A percentile compares a stretch with the other conserved stretches of the same genome.
Evolutionary conservation across 306 rosid species (phyloP).

Genomic region (Cicer cuneatum): DNA sequence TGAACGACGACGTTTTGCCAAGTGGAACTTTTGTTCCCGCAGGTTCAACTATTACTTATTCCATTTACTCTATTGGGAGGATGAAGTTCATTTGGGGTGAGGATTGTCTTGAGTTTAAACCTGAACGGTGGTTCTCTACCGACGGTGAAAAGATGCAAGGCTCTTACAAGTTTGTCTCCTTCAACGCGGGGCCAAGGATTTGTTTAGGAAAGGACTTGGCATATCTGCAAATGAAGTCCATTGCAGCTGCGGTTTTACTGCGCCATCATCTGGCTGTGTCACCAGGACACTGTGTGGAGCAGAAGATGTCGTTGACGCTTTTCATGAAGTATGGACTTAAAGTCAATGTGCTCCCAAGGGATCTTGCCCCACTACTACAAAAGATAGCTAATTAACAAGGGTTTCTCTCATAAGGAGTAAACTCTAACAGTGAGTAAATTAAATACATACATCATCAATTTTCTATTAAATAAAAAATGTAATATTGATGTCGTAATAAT

Average conservation of each 20-base stretch:
- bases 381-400: conserved; percentile 34
- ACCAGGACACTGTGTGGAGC: conserved; percentile 79
- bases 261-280: conserved; percentile 70
- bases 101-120: conserved; percentile 84
- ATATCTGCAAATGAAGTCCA: conserved; percentile 90
- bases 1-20: conserved; percentile 72
- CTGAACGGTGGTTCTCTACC: conserved; percentile 74
- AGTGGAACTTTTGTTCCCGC: conserved; percentile 75
- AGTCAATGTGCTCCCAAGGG: conserved; percentile 71
- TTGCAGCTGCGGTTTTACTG: conserved; percentile 72
- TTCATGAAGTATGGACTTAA: conserved; percentile 90
- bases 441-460: conserved; percentile 17
- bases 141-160: conserved; percentile 61
- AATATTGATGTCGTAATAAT: background rate
- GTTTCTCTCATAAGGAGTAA: background rate
- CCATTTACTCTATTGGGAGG: conserved; percentile 76
- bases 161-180: conserved; percentile 71
- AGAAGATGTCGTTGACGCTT: conserved; percentile 89
- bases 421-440: background rate
- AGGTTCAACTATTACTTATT: conserved; percentile 68
- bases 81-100: conserved; percentile 93
- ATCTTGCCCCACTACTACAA: conserved; percentile 58
- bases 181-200: conserved; percentile 87
- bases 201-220: conserved; percentile 93
- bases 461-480: too few relatives aligned